phyloP scores from a whole-genome alignment of 495 filamentous ascomycete genomes.

The Hyaloscypha bicolor region DNA sequence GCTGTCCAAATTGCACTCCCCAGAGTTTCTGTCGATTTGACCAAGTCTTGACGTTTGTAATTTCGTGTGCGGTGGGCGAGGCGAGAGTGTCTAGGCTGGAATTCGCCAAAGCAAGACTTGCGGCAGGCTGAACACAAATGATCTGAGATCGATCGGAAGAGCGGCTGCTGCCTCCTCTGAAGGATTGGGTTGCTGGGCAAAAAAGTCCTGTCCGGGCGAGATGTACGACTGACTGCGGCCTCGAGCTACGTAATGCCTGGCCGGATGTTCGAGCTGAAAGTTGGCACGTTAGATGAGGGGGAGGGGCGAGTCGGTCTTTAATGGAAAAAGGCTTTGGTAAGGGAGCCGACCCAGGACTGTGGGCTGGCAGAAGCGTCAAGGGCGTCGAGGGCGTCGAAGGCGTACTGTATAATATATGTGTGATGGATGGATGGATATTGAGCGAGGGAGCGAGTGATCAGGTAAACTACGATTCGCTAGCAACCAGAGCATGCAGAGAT shows the following conservation, averaged over 20 bases:
- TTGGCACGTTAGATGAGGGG: slow-evolving; percentile 3
- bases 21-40: slow-evolving; percentile 11
- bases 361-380: slow-evolving; percentile 1
- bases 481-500: not conserved
- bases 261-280: not conserved
- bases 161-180: slow-evolving; percentile 8
- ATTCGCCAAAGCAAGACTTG: slow-evolving; percentile 1
- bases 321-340: not conserved
- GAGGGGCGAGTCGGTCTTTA: slow-evolving; percentile 1
- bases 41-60: not conserved
- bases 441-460: not conserved
- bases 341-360: not conserved
- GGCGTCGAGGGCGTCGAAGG: not conserved
- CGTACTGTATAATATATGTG: not conserved
- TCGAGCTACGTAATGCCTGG: slow-evolving; percentile 7
- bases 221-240: not conserved
- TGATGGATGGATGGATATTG: not conserved
- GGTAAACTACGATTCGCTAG: not conserved
- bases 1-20: not conserved
- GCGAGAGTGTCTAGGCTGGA: not conserved
- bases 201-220: slow-evolving; percentile 1
- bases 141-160: slow-evolving; percentile 10
- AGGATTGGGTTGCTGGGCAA: not conserved
- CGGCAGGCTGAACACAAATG: slow-evolving; percentile 18
- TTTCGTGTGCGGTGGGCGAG: not conserved